Base-by-base conservation (phyloP, 1,139 yeast genomes). In the Candida albicans region DNA sequence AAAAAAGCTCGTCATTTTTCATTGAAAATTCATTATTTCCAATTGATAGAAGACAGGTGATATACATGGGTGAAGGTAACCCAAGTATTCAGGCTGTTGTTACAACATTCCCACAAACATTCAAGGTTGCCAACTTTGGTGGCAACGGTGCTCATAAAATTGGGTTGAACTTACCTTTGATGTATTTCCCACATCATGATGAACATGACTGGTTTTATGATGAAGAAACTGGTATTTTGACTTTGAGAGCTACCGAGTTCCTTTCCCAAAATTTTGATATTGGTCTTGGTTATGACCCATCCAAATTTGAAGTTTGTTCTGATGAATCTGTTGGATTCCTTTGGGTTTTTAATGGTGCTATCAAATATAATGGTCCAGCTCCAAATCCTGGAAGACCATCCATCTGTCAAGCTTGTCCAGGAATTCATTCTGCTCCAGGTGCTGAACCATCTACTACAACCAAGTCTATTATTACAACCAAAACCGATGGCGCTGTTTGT, bases 341-440 rank as follows among this genome's bases (percentile, higher is more conserved):
- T 24, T 13, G 42, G 7, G 47, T 49, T 12, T 11, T 32, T 6
- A 22, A 35, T 8, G 43, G 41, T 28, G 38, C 48, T 37, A 45
- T 58, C n/a, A 29, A 13, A 13, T 61, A 61, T 44, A 44, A 37
- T 35, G 60, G 57, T n/a, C 52, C 59, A 25, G 61, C 62, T 14
- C 45, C 57, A 35, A 46, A 33, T 27, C 44, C 44, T 18, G 44
- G 41, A 10, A 32, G 31, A 41, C 44, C 44, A 32, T n/a, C 35
- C 8, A 12, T 22, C n/a, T 41, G 44, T 37, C 38, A 27, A 33
- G 24, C 13, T 24, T 41, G 44, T 37, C 39, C 39, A 28, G 27
- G 22, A 24, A 10, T 38, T n/a, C 44, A 41, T 15, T 3, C 37
- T 25, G 41, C 26, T 29, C 44, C 44, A 18, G 40, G 43, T 30